Percentiles rank a stretch among this genome's conserved stretches.
Conservation (phyloP, 306 rosid species). For the Castanea crenata region DNA sequence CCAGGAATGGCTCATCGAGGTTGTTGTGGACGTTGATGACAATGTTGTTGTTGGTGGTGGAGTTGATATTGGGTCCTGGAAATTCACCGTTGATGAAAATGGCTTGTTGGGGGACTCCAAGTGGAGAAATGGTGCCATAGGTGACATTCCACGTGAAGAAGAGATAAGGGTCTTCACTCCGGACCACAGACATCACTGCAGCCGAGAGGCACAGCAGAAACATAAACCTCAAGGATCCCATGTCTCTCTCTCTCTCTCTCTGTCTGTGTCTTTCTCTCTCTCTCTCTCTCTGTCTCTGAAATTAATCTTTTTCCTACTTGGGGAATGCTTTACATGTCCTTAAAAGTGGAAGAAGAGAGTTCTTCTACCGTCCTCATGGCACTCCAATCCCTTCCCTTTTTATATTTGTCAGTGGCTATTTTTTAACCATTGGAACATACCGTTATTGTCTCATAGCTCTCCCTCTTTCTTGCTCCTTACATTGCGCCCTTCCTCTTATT, state of each 20-base stretch:
- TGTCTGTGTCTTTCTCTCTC: neutral
- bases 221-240: slow-evolving; percentile 17
- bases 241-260: neutral
- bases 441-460: slow-evolving; percentile 15
- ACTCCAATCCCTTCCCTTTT: slow-evolving; percentile 18
- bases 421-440: slow-evolving; percentile 19
- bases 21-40: slow-evolving; percentile 67
- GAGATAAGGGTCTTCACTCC: slow-evolving; percentile 67
- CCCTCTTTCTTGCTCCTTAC: slow-evolving; percentile 28
- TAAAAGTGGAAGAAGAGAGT: slow-evolving; percentile 39
- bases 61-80: slow-evolving; percentile 81
- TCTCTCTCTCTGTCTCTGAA: neutral
- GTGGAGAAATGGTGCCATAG: slow-evolving; percentile 72
- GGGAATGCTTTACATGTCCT: neutral
- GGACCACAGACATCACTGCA: slow-evolving; percentile 20
- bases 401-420: slow-evolving; percentile 21
- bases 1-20: slow-evolving; percentile 81
- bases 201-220: slow-evolving; percentile 39
- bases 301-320: slow-evolving; percentile 30
- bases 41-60: slow-evolving; percentile 72
- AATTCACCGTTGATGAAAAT: slow-evolving; percentile 78
- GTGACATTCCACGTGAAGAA: slow-evolving; percentile 71
- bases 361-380: slow-evolving; percentile 22
- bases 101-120: slow-evolving; percentile 81
- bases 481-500: slow-evolving; percentile 19